Evolutionary conservation across 2,329 filamentous ascomycete genomes (phyloP), one percentile per base, ranked within the genome.

Genomic region (Colletotrichum ledebouriae): DNA sequence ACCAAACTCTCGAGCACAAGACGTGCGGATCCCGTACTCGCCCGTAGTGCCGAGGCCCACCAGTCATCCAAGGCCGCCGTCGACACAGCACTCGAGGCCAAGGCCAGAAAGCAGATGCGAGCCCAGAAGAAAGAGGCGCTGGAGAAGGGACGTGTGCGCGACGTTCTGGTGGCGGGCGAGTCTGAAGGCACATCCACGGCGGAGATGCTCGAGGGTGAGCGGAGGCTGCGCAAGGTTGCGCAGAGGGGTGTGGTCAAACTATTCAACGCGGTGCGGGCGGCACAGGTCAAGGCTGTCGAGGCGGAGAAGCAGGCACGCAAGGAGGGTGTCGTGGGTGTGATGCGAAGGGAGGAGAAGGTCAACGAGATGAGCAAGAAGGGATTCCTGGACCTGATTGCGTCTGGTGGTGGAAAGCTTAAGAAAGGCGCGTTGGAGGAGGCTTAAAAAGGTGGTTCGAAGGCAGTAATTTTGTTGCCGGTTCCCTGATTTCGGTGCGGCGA

Each of bases 301-400:
- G 92, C 94, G 5, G 90, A 92, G 76, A 88, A 85, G 78, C 87
- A 88, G 72, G 86, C 89, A 56, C 87, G 88, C 79, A 89, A 89
- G 73, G 87, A 90, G 69, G 92, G 94, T 3, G 84, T 97, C 0
- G 87, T 97, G 37, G 95, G 95, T 2, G 89, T 94, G 75, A 87
- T 87, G 70, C 89, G 92, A 79, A 89, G 94, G 72, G 92, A 97
- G 80, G 94, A 97, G 81, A 94, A 92, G 82, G 85, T 97, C 59
- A 96, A 93, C 72, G 94, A 98, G 84, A 96, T 99, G 90, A 97
- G 92, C 78, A 97, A 97, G 83, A 93, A 98, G 82, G 94, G 95
- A 0, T 99, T 98, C 82, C 80, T 99, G 78, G 95, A 98, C 70
- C 81, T 98, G 78, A 97, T 99, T 77, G 87, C 88, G 4, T 87